phyloP scores from a whole-genome alignment of 2,329 filamentous ascomycete genomes.

The Akanthomyces lecanii region DNA sequence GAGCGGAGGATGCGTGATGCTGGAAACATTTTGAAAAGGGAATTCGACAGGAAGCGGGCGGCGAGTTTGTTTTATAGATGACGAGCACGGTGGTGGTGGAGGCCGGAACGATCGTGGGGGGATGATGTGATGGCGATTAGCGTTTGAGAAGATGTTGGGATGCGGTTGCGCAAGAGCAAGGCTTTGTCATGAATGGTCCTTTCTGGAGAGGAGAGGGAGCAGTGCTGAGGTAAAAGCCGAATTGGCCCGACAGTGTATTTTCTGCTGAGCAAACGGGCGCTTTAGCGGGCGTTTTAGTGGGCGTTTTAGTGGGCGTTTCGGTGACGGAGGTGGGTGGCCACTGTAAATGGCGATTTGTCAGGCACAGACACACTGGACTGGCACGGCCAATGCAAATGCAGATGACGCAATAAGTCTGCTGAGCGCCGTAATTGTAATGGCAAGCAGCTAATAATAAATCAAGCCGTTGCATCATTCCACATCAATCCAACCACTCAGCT shows the following conservation, averaged over 20 bases:
- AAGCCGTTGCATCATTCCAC: neutral
- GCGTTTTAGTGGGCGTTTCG: neutral
- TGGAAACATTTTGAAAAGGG: constrained; percentile 2
- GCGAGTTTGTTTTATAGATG: constrained; percentile 2
- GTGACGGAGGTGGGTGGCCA: neutral
- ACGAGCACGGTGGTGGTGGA: neutral
- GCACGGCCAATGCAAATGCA: neutral
- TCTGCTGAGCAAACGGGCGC: neutral
- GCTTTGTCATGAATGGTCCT: constrained; percentile 8
- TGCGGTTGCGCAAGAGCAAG: neutral
- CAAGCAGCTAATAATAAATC: neutral
- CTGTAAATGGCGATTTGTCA: neutral
- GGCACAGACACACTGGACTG: neutral
- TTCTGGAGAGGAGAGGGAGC: neutral
- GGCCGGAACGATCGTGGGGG: neutral
- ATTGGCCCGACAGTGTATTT: neutral
- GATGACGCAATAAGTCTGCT: constrained; percentile 8
- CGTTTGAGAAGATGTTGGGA: neutral
- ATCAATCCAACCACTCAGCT: neutral
- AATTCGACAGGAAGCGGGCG: neutral
- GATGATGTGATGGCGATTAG: neutral
- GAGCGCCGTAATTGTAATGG: neutral
- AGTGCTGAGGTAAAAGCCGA: neutral
- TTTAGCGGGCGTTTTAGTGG: neutral
- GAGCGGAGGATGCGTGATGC: constrained; percentile 8